Base-by-base conservation (phyloP, 2,329 filamentous ascomycete genomes). In the Sphaerulina populicola region DNA sequence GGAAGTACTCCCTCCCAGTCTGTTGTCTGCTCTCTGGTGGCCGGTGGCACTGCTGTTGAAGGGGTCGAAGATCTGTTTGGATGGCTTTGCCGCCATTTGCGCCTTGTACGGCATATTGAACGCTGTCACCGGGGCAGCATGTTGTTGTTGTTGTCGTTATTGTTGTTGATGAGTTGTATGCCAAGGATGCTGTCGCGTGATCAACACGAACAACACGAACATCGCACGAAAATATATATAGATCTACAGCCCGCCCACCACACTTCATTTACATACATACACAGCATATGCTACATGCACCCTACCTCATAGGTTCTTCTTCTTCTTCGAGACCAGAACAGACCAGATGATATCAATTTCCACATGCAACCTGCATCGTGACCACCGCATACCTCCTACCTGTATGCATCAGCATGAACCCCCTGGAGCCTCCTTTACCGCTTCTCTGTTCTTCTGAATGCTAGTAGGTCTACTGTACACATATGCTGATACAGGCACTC, bases 41-140 rank as follows among this genome's bases (percentile, higher is more conserved):
- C 79, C 83, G 62, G 81, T 88, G 69, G 95, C 89, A 56, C 88
- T 91, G 62, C 88, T 94, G 66, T 91, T 96, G 90, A 91, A 96
- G 69, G 95, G 83, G 44, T 64, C 62, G 55, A 63, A 64, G 39
- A 63, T 62, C 36, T 54, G 47, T 33, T 56, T 60, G 30, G 50
- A 56, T 2, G 62, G 61, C 45, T 63, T 63, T 21, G 62, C 62
- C n/a, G 60, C 62, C 29, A 46, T 33, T 1, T 58, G 57, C 15
- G 58, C 58, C 42, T 58, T 56, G 41, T 49, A 49, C n/a, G 57
- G 58, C 58, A 60, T 60, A 4, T 35, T 35, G 5, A 10, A 35
- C 6, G 12, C 31, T 35, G 31, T 35, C 31, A 35, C 31, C 31
- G 10, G 31, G 15, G 23, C 21, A 40, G 21, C 30, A 46, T 47